Evolutionary conservation across 169 alveolate genomes (phyloP).

Genomic region (Plasmodium gaboni): DNA sequence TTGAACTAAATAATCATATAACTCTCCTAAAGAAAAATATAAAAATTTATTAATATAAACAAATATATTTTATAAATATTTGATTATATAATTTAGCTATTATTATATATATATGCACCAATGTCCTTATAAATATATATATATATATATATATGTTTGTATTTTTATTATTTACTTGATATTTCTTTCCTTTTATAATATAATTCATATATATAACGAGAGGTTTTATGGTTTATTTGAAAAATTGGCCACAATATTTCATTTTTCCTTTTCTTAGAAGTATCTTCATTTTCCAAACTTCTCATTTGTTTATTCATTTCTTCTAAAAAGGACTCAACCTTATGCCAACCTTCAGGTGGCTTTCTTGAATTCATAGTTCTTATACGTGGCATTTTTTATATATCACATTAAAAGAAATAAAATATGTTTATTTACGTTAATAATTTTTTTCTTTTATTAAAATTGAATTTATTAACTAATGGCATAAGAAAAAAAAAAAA

Average conservation of each 20-base stretch:
- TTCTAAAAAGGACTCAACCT: slow-evolving; percentile 92
- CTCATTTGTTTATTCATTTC: slow-evolving; percentile 95
- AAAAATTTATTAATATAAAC: neutral
- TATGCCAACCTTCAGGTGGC: slow-evolving; percentile 97
- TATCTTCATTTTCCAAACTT: slow-evolving; percentile 95
- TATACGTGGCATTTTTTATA: slow-evolving; percentile 78
- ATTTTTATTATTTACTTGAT: slow-evolving; percentile 85
- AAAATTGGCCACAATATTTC: slow-evolving; percentile 98
- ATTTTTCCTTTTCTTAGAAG: slow-evolving; percentile 96
- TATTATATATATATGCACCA: too few relatives aligned
- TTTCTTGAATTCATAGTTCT: slow-evolving; percentile 86
- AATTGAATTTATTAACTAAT: too few relatives aligned
- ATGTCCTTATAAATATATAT: neutral
- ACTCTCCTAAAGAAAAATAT: slow-evolving; percentile 86
- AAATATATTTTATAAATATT: slow-evolving; percentile 8
- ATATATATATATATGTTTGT: neutral
- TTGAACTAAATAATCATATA: slow-evolving; percentile 96
- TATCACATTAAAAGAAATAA: slow-evolving; percentile 1
- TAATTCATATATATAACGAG: slow-evolving; percentile 95
- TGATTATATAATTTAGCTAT: neutral
- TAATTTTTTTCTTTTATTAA: neutral
- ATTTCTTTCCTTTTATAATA: slow-evolving; percentile 94
- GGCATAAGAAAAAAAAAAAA: too few relatives aligned
- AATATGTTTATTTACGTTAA: neutral
- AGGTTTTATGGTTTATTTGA: slow-evolving; percentile 96